These are phyloP conservation scores for Amoeboaphelidium occidentale DNA, from an alignment of 371 early-diverging fungal species.

Conservation along the genomic window DNA sequence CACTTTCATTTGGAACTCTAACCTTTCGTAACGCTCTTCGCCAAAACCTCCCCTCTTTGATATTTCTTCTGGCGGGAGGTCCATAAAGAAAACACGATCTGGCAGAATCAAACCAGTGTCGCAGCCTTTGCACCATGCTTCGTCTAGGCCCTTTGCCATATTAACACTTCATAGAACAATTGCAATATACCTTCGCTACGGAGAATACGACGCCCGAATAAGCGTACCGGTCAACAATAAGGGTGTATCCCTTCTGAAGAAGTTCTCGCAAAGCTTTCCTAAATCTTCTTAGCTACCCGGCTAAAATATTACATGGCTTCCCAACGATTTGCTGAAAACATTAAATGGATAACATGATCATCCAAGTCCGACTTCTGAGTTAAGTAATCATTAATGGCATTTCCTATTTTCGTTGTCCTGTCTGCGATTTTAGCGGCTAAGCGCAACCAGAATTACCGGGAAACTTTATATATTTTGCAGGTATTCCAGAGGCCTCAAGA, in stretches of 20 bases:
- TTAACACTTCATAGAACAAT: too few relatives aligned
- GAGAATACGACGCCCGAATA: constrained; percentile 92
- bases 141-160: constrained; percentile 35
- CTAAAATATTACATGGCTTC: constrained; percentile 21
- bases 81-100: constrained; percentile 70
- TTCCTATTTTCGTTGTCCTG: constrained; percentile 71
- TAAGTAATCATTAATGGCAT: constrained; percentile 71
- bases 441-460: constrained; percentile 24
- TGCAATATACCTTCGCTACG: constrained; percentile 41
- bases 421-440: constrained; percentile 22
- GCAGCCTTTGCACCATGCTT: constrained; percentile 64
- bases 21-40: constrained; percentile 76
- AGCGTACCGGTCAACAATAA: constrained; percentile 92
- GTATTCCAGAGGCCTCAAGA: constrained; percentile 20
- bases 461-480: constrained; percentile 32
- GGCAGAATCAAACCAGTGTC: constrained; percentile 74
- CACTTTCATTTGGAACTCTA: too few relatives aligned
- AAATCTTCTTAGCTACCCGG: not conserved
- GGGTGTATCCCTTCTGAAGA: constrained; percentile 6
- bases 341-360: constrained; percentile 69
- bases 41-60: constrained; percentile 71
- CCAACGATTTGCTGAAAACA: constrained; percentile 90
- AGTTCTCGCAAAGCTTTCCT: constrained; percentile 3
- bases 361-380: constrained; percentile 33
- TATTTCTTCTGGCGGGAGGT: constrained; percentile 49